These are phyloP conservation scores for Pistacia vera DNA, from an alignment of 345 rosid genomes.

Conservation along the genomic window DNA sequence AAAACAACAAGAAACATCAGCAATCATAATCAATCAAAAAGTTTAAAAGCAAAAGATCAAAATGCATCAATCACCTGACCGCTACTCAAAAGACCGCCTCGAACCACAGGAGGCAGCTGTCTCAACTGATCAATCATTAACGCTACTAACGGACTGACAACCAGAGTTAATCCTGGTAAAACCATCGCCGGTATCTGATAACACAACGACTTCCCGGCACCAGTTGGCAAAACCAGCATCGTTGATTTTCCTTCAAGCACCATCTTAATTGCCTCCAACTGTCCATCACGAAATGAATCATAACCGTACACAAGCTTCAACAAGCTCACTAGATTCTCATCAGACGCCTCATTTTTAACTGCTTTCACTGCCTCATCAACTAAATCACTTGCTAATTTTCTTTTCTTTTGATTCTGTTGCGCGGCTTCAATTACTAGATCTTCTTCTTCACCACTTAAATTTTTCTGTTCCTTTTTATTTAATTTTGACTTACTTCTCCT, in stretches of 20 bases:
- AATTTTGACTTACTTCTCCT: constrained; percentile 52
- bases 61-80: constrained; percentile 54
- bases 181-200: constrained; percentile 92
- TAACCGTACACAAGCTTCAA: constrained; percentile 56
- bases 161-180: constrained; percentile 75
- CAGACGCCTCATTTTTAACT: constrained; percentile 52
- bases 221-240: constrained; percentile 91
- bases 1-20: constrained; percentile 14
- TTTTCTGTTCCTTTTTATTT: constrained; percentile 27
- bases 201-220: constrained; percentile 91
- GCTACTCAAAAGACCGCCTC: constrained; percentile 77
- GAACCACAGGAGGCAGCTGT: constrained; percentile 69
- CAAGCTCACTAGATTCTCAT: constrained; percentile 57
- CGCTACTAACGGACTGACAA: constrained; percentile 78
- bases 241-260: constrained; percentile 68
- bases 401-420: constrained; percentile 25
- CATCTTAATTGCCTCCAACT: constrained; percentile 59
- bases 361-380: constrained; percentile 58
- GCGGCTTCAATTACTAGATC: constrained; percentile 43
- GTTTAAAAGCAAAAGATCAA: not conserved
- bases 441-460: constrained; percentile 39
- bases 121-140: constrained; percentile 95
- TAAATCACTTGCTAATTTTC: constrained; percentile 21
- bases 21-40: constrained; percentile 13
- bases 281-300: constrained; percentile 62